A percentile compares a stretch with the other conserved stretches of the same genome.
These are phyloP conservation scores for Sugiyamaella paludigena DNA, from an alignment of 1,139 yeast genomes.

Conservation along the genomic window DNA sequence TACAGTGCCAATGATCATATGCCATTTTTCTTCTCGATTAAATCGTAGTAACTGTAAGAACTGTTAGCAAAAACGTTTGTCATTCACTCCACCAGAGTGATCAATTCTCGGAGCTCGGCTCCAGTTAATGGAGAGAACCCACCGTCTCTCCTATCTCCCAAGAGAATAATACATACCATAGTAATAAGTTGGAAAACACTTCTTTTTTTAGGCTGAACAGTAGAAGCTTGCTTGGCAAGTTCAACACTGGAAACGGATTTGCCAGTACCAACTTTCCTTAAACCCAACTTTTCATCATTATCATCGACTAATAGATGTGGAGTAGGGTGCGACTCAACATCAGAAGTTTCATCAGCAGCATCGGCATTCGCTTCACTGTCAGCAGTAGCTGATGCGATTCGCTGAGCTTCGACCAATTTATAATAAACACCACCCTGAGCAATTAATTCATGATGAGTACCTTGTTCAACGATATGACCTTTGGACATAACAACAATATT, in stretches of 20 bases:
- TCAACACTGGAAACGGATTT: slow-evolving; percentile 19
- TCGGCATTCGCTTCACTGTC: slow-evolving; percentile 14
- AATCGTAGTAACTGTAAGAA: slow-evolving; percentile 21
- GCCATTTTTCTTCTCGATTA: slow-evolving; percentile 31
- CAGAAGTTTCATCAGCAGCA: slow-evolving; percentile 14
- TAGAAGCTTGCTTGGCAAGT: slow-evolving; percentile 13
- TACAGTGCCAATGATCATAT: slow-evolving; percentile 35
- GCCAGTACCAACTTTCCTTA: slow-evolving; percentile 16
- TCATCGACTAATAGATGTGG: slow-evolving; percentile 12
- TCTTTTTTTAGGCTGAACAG: slow-evolving; percentile 10
- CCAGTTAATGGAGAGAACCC: no score
- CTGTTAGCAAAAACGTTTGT: background rate
- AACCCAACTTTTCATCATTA: slow-evolving; percentile 12
- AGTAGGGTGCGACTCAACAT: slow-evolving; percentile 8
- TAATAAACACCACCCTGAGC: slow-evolving; percentile 35
- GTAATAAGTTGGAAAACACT: slow-evolving; percentile 22
- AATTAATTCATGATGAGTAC: slow-evolving; percentile 42
- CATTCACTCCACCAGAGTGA: background rate
- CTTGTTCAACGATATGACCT: slow-evolving; percentile 44
- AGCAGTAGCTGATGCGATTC: slow-evolving; percentile 10
- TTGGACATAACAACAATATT: slow-evolving; percentile 44
- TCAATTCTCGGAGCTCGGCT: no score
- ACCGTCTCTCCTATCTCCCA: no score
- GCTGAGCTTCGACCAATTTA: slow-evolving; percentile 40
- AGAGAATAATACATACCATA: slow-evolving; percentile 22